Evolutionary conservation across 345 rosid genomes (phyloP).

Genomic region (Eutrema yunnanense): DNA sequence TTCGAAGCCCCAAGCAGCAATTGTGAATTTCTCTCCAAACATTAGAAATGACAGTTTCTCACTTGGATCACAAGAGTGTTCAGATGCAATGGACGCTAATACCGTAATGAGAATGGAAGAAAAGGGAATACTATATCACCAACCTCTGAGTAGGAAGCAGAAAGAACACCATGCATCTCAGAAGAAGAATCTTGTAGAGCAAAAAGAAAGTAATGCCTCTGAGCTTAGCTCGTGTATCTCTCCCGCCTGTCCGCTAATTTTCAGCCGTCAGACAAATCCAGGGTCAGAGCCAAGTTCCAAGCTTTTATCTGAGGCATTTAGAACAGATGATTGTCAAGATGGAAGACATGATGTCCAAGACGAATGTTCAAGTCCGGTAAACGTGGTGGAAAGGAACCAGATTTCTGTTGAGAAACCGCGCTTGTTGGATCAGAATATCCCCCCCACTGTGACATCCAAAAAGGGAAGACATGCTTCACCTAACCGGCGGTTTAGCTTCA

Average conservation of each 20-base stretch:
- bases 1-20: conserved; percentile 17
- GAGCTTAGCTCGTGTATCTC: conserved; percentile 23
- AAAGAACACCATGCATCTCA: conserved; percentile 15
- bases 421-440: conserved; percentile 34
- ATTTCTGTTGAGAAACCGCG: conserved; percentile 28
- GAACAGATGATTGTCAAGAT: background rate
- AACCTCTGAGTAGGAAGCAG: conserved; percentile 26
- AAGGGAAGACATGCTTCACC: conserved; percentile 57
- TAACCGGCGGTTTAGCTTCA: conserved; percentile 71
- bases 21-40: conserved; percentile 29
- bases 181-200: conserved; percentile 23
- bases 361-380: conserved; percentile 20
- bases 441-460: conserved; percentile 18
- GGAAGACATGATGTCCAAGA: conserved; percentile 12
- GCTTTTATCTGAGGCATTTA: conserved; percentile 27
- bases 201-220: conserved; percentile 21
- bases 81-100: conserved; percentile 15
- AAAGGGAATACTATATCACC: conserved; percentile 18
- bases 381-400: conserved; percentile 15
- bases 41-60: conserved; percentile 20
- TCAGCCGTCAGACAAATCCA: conserved; percentile 29
- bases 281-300: conserved; percentile 20
- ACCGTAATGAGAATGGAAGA: conserved; percentile 19
- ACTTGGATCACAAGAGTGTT: conserved; percentile 25
- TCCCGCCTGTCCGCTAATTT: background rate